Conservation (phyloP, 225 moss, liverwort and hornwort species). For the Sphagnum contortum region DNA sequence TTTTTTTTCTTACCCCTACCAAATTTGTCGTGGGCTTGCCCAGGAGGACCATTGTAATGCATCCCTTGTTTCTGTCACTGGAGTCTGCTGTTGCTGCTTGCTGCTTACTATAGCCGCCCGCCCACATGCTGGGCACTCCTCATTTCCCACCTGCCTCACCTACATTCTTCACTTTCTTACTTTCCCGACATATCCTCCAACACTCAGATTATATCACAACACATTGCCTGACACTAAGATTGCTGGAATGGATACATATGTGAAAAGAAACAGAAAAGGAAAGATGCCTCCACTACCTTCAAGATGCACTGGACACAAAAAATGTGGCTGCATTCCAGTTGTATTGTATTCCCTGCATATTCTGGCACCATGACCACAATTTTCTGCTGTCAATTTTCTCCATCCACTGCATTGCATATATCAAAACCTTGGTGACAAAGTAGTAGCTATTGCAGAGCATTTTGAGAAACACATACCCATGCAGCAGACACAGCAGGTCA, state of each 20-base stretch:
- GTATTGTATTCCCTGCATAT: slow-evolving; percentile 47
- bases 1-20: too few species aligned
- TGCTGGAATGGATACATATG: neutral
- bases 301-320: slow-evolving; percentile 98
- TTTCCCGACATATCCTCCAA: neutral
- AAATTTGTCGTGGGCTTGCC: slow-evolving; percentile 11
- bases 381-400: too few species aligned
- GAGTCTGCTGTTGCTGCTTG: slow-evolving; percentile 5
- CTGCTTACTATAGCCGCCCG: neutral
- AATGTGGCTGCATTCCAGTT: slow-evolving; percentile 80
- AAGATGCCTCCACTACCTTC: slow-evolving; percentile 25
- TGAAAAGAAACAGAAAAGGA: neutral
- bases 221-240: neutral
- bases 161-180: slow-evolving; percentile 3
- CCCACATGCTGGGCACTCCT: slow-evolving; percentile 18
- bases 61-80: slow-evolving; percentile 16
- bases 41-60: slow-evolving; percentile 14
- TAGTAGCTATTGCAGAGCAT: neutral
- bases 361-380: slow-evolving; percentile 16
- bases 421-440: too few species aligned
- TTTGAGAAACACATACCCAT: slow-evolving; percentile 9
- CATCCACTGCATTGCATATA: too few species aligned
- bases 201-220: neutral
- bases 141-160: slow-evolving; percentile 28
- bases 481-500: slow-evolving; percentile 7